Evolutionary conservation across 225 moss, liverwort and hornwort genomes (phyloP), one percentile per base, ranked within the genome.

Genomic region (Neckera pumila): DNA sequence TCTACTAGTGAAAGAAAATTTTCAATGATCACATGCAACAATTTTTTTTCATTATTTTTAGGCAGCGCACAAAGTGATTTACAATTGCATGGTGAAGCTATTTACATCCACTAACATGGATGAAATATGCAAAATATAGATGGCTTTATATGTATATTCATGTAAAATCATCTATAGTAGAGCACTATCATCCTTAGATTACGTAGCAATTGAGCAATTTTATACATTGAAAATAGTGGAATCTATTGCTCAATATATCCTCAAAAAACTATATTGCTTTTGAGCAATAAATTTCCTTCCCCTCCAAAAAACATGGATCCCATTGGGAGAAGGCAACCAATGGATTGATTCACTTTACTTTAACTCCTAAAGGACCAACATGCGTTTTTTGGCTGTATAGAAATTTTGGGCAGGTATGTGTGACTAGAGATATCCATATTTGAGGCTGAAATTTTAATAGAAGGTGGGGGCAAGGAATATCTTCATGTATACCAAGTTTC

Each of bases 61-160:
- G 19, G 17, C 4, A 42, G 0, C 0, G 2, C 1, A 45, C 6
- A 17, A 72, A 47, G 11, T 0, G 0, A 17, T 19, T 2, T 45
- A 30, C 8, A 30, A 11, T 30, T 6, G 30, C 2, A 0, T 28
- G 6, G 11, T 45, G 10, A 17, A 17, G 11, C 30, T 73, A 45
- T 30, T 45, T 73, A 30, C 30, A 73, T 73, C 17, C 10, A 45
- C 3, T 22, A 10, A 17, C 2, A 11, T 30, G 0, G 17, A 73
- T 17, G 6, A 45, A 73, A 45, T 2, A 73, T 30, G 10, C 1
- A 73, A 45, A 73, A 17, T 73, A 6, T 45, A 0, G 6, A 73
- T 73, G 73, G 6, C 9, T n/a, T n/a, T 5, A 69, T 40, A 2
- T 1, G 43, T 28, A 43, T 43, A 43, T 9, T 27, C 3, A 27